Conservation (phyloP, 768 basidiomycete genomes). For the Pisolithus orientalis region DNA sequence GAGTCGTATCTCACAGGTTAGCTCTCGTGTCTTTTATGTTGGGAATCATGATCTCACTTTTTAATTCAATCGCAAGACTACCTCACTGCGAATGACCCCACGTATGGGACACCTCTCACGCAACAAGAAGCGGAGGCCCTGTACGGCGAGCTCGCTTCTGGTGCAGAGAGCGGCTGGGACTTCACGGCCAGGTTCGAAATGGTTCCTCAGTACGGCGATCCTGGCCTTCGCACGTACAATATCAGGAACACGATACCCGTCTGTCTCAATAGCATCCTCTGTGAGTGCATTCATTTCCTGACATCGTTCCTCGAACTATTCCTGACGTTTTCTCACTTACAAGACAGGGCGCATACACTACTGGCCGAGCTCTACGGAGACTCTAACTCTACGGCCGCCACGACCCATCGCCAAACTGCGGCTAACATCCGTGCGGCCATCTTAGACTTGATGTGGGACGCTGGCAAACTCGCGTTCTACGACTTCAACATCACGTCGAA, state of each 20-base stretch:
- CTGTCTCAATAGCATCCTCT: constrained; percentile 81
- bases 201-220: constrained; percentile 32
- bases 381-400: constrained; percentile 38
- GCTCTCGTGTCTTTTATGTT: constrained; percentile 6
- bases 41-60: constrained; percentile 1
- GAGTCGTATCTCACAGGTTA: constrained; percentile 70
- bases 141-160: constrained; percentile 85
- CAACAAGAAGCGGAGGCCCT: constrained; percentile 53
- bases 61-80: constrained; percentile 53
- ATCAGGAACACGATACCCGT: constrained; percentile 65
- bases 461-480: constrained; percentile 79
- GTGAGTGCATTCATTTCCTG: constrained; percentile 36
- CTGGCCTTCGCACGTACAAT: constrained; percentile 65
- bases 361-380: constrained; percentile 55
- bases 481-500: constrained; percentile 79
- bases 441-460: constrained; percentile 84
- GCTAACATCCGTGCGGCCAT: constrained; percentile 57
- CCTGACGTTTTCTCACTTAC: neutral
- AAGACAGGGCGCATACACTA: constrained; percentile 59
- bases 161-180: constrained; percentile 69
- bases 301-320: constrained; percentile 1
- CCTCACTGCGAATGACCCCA: constrained; percentile 63
- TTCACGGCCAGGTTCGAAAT: constrained; percentile 41
- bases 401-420: constrained; percentile 52
- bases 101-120: constrained; percentile 47